Conservation (phyloP, 495 filamentous ascomycete genomes). For the Neurospora sp. region DNA sequence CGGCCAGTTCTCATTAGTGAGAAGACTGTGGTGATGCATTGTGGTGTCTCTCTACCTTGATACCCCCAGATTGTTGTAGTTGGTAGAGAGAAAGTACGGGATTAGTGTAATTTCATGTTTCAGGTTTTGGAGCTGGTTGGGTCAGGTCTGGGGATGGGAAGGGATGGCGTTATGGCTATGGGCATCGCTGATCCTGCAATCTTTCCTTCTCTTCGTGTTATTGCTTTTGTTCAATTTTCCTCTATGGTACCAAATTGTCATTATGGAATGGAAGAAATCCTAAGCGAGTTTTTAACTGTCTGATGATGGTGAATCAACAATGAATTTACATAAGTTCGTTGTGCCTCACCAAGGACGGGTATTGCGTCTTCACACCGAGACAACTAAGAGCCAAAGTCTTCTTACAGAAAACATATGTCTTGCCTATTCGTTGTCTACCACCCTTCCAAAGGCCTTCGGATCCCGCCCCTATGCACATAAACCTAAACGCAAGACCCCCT, state of each 20-base stretch:
- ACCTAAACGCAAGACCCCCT: no score
- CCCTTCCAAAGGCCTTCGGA: background rate
- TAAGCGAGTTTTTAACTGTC: background rate
- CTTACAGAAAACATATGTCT: background rate
- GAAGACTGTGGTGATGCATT: background rate
- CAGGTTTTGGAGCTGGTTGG: background rate
- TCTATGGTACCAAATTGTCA: background rate
- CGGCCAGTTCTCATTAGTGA: background rate
- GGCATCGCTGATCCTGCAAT: background rate
- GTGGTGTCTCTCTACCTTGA: background rate
- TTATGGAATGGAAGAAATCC: background rate
- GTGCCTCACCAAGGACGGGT: no score
- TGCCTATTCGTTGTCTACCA: background rate
- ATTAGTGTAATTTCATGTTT: background rate
- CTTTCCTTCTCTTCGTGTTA: background rate
- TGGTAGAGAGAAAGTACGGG: background rate
- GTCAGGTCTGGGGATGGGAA: background rate
- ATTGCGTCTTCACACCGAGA: background rate
- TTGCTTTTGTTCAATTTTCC: background rate
- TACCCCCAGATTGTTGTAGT: background rate
- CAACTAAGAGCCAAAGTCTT: background rate
- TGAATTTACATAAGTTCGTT: no score
- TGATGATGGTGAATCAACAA: background rate
- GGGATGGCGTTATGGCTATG: background rate
- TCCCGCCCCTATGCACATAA: background rate